Evolutionary conservation across 1,284 basidiomycete genomes (phyloP).

Genomic region (Cutaneotrichosporon cavernicola): DNA sequence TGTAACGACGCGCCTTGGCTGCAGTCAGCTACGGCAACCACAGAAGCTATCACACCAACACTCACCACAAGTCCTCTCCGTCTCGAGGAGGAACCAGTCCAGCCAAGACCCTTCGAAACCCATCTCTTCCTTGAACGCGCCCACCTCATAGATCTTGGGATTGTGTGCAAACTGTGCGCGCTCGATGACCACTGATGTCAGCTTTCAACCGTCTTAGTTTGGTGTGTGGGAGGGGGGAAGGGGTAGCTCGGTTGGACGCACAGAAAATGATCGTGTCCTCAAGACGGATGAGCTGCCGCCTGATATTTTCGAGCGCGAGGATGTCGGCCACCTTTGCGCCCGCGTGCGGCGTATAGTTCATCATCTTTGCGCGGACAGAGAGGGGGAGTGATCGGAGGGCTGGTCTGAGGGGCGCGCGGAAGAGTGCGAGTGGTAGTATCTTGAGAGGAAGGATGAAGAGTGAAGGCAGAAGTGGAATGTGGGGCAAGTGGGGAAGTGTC

Average conservation of each 20-base stretch:
- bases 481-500: neutral
- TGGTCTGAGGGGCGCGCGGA: neutral
- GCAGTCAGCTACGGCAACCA: conserved; percentile 10
- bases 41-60: conserved; percentile 14
- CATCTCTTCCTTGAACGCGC: conserved; percentile 69
- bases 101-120: conserved; percentile 85
- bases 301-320: conserved; percentile 78
- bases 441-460: neutral
- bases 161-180: conserved; percentile 96
- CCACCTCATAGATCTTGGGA: conserved; percentile 79
- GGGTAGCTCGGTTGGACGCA: conserved; percentile 20
- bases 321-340: conserved; percentile 68
- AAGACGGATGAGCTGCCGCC: conserved; percentile 79
- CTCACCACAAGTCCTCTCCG: conserved; percentile 88
- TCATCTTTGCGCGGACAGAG: conserved; percentile 18
- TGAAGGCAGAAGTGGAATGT: neutral
- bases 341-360: conserved; percentile 50
- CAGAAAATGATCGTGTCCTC: conserved; percentile 98
- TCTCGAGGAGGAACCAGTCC: conserved; percentile 96
- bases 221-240: no score
- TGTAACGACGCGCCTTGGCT: conserved; percentile 92
- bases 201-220: neutral
- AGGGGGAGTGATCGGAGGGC: neutral
- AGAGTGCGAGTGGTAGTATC: neutral
- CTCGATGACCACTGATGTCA: conserved; percentile 72